A percentile compares a stretch with the other conserved stretches of the same genome.
phyloP scores from a whole-genome alignment of 495 filamentous ascomycete genomes.

The Talaromyces thailandensis region DNA sequence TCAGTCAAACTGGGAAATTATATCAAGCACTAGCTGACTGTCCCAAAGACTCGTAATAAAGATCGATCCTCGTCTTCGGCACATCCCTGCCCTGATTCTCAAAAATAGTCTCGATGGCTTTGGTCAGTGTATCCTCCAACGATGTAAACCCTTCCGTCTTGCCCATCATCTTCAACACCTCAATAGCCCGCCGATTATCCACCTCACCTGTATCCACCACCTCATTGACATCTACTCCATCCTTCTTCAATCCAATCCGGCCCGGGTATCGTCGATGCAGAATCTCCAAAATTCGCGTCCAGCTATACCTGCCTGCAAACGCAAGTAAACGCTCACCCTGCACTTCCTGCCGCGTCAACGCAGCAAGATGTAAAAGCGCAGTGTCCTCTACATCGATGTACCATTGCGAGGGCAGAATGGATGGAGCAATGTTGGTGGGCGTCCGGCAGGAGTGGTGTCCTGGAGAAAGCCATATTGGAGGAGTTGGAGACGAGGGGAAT shows the following conservation, averaged over 20 bases:
- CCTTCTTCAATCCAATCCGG: neutral
- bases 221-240: neutral
- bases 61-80: conserved; percentile 1
- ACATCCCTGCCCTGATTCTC: neutral
- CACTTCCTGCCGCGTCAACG: conserved; percentile 27
- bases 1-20: neutral
- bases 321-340: conserved; percentile 37
- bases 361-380: conserved; percentile 37
- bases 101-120: neutral
- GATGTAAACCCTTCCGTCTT: neutral
- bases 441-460: neutral
- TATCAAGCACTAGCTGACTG: neutral
- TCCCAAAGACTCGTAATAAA: neutral
- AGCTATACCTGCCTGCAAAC: conserved; percentile 9
- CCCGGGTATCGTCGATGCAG: neutral
- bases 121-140: conserved; percentile 1
- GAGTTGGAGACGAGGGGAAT: neutral
- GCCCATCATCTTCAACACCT: neutral
- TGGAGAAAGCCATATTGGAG: neutral
- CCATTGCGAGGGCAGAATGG: conserved; percentile 17
- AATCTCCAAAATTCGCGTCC: neutral
- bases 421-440: conserved; percentile 1
- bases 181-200: conserved; percentile 1
- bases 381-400: conserved; percentile 41
- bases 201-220: conserved; percentile 1